Evolutionary conservation across 768 basidiomycete genomes (phyloP), one percentile per base, ranked within the genome.

Genomic region (Pleurotus eryngii): DNA sequence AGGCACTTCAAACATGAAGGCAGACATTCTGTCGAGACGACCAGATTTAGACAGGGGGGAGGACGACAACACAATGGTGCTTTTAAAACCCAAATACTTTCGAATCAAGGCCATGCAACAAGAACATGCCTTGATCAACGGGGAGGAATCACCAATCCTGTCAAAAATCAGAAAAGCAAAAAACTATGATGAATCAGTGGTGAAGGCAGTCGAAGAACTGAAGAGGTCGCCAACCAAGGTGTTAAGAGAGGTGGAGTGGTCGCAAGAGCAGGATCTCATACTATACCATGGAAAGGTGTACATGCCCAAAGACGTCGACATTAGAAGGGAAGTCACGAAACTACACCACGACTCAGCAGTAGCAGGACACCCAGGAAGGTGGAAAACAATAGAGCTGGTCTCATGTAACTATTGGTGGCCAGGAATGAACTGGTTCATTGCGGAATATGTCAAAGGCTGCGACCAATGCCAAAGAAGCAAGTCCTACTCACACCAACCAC

Each of bases 291-390:
- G 49, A 0, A 30, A 58, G 8, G 43, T 70, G 8, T 71, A 70
- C 50, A 58, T 71, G 0, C 70, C 67, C 0, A 14, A 56, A 0
- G 58, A 65, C 46, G 18, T 45, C 11, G 57, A 59, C n/a, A 56
- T 70, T 4, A 11, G 60, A 1, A 8, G 39, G n/a, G 4, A 49
- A 9, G 61, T 65, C 8, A 27, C 64, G 0, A 37, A 30, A 3
- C 39, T 42, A n/a, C 49, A 63, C 40, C 73, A 74, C 60, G 70
- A 74, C 53, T 45, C 58, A 14, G 46, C 42, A 4, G 43, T 63
- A 1, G 59, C 65, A 14, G 74, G 73, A 7, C 73, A 74, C 46
- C 67, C 60, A n/a, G 73, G 74, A 1, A 46, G 55, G 14, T 55
- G 24, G 6, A 72, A 69, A 50, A 74, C 72, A 0, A 24, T 56